Evolutionary conservation across 768 basidiomycete species (phyloP).

Genomic region (Leccinum imitatum): DNA sequence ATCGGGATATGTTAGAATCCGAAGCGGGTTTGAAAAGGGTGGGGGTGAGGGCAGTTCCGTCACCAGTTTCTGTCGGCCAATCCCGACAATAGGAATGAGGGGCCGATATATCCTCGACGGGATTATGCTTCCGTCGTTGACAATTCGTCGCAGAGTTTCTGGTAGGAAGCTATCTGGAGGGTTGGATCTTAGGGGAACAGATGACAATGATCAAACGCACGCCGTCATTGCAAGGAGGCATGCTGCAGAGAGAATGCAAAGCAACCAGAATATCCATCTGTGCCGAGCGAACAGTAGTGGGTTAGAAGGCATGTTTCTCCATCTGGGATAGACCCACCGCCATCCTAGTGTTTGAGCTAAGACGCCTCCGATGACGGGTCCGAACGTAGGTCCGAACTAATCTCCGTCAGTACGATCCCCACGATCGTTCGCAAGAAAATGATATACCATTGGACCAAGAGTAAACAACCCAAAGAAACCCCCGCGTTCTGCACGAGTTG

Average conservation of each 20-base stretch:
- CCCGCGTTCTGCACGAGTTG: constrained; percentile 69
- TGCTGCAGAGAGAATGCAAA: constrained; percentile 18
- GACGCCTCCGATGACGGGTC: constrained; percentile 51
- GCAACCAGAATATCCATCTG: constrained; percentile 26
- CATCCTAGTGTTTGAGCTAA: constrained; percentile 60
- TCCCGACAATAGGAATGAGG: constrained; percentile 26
- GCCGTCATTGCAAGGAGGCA: constrained; percentile 15
- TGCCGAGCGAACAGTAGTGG: background rate
- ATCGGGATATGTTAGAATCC: constrained; percentile 39
- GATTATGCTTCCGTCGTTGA: constrained; percentile 31
- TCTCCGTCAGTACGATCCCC: background rate
- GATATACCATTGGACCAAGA: constrained; percentile 58
- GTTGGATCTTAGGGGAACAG: background rate
- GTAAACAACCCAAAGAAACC: constrained; percentile 69
- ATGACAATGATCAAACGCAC: constrained; percentile 4
- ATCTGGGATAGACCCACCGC: constrained; percentile 42
- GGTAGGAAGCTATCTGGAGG: constrained; percentile 21
- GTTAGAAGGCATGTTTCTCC: background rate
- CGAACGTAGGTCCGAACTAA: constrained; percentile 56
- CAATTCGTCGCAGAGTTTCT: constrained; percentile 23
- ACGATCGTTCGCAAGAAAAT: background rate
- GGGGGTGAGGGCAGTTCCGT: constrained; percentile 7
- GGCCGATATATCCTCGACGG: constrained; percentile 29
- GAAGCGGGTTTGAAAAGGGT: constrained; percentile 39
- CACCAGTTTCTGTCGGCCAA: constrained; percentile 16